phyloP scores from a whole-genome alignment of 345 rosid species.

The Ceriops zippeliana region DNA sequence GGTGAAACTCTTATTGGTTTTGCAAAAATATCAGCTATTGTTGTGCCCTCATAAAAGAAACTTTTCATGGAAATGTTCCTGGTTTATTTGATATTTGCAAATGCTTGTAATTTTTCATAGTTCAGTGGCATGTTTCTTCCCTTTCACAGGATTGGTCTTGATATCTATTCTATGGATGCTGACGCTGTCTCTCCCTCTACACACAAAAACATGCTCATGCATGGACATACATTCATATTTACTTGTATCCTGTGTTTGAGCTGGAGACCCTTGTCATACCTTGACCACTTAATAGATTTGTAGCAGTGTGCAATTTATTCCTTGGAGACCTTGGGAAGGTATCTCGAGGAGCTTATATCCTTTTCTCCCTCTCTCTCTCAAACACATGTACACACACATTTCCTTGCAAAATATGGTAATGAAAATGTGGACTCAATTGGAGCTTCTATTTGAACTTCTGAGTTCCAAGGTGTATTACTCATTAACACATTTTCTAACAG shows the following conservation, averaged over 20 bases:
- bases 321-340: constrained; percentile 99
- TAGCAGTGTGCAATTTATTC: constrained; percentile 82
- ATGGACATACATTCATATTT: not conserved
- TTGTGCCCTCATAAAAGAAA: not conserved
- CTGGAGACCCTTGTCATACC: constrained; percentile 19
- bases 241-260: not conserved
- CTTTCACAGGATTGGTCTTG: not conserved
- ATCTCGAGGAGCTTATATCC: constrained; percentile 11
- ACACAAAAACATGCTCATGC: too few relatives aligned
- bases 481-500: constrained; percentile 30
- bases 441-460: constrained; percentile 4
- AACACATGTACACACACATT: not conserved
- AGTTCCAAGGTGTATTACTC: not conserved
- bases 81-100: not conserved
- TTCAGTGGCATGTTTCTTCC: not conserved
- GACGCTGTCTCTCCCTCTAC: too few relatives aligned
- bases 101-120: not conserved
- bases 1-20: not conserved
- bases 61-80: not conserved
- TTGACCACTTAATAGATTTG: constrained; percentile 61
- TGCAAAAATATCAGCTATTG: constrained; percentile 3
- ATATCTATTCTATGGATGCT: not conserved
- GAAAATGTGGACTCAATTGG: not conserved
- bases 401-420: not conserved
- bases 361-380: not conserved